These are phyloP conservation scores for Cercospora brassicicola DNA, from an alignment of 2,329 filamentous ascomycete genomes.

Conservation along the genomic window DNA sequence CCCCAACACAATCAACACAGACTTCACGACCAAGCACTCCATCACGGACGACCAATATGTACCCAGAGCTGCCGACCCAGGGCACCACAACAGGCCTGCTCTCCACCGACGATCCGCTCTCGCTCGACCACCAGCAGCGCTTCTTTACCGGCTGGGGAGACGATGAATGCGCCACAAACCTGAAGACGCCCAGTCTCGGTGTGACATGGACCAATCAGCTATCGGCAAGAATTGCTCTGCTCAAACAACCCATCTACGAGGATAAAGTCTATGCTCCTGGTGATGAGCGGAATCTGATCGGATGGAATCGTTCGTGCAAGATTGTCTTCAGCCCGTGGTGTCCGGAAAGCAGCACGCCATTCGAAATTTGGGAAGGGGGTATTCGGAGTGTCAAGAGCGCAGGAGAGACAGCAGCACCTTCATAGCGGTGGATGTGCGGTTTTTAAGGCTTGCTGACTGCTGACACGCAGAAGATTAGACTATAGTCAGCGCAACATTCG, in stretches of 20 bases:
- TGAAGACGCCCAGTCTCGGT: conserved; percentile 84
- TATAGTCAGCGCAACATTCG: not conserved
- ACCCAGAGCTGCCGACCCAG: conserved; percentile 1
- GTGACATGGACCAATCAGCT: conserved; percentile 91
- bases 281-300: conserved; percentile 50
- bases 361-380: conserved; percentile 72
- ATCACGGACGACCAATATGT: conserved; percentile 4
- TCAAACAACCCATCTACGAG: conserved; percentile 64
- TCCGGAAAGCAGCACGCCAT: conserved; percentile 62
- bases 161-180: conserved; percentile 43
- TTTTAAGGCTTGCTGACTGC: not conserved
- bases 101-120: conserved; percentile 58
- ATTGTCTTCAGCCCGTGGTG: conserved; percentile 86
- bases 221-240: conserved; percentile 74
- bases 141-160: conserved; percentile 98
- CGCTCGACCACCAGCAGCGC: conserved; percentile 83
- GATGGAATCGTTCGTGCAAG: conserved; percentile 77
- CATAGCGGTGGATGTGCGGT: not conserved
- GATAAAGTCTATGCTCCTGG: conserved; percentile 44
- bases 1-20: conserved; percentile 22
- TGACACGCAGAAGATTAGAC: not conserved
- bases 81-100: conserved; percentile 36
- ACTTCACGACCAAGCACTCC: conserved; percentile 26
- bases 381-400: conserved; percentile 23
- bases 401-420: not conserved